Conservation (phyloP, 2,329 filamentous ascomycete genomes). For the Neurospora sp. region DNA sequence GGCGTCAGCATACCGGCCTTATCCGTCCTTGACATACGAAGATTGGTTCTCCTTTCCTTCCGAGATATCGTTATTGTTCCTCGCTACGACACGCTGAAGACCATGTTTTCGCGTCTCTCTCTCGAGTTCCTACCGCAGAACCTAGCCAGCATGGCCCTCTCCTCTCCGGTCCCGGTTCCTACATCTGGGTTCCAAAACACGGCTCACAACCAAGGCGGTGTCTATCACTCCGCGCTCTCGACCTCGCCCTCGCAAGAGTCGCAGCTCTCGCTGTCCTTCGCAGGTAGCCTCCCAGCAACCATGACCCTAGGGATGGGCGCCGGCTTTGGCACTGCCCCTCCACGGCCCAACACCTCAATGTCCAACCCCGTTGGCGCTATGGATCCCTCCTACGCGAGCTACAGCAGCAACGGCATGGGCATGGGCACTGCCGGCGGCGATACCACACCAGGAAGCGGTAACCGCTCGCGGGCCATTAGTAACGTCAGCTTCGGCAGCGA, state of each 20-base stretch:
- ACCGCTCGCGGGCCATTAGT: slow-evolving; percentile 70
- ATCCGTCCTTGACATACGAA: slow-evolving; percentile 68
- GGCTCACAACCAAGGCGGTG: slow-evolving; percentile 1
- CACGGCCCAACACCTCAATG: slow-evolving; percentile 62
- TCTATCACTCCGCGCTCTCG: slow-evolving; percentile 33
- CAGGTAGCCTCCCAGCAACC: slow-evolving; percentile 22
- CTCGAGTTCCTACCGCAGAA: slow-evolving; percentile 62
- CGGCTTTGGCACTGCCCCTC: slow-evolving; percentile 9
- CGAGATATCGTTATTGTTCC: slow-evolving; percentile 82
- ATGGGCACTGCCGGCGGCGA: slow-evolving; percentile 54
- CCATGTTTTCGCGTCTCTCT: slow-evolving; percentile 79
- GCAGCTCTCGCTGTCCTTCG: slow-evolving; percentile 22
- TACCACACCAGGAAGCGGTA: slow-evolving; percentile 39
- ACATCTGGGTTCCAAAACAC: slow-evolving; percentile 21
- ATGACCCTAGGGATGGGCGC: slow-evolving; percentile 6
- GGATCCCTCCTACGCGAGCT: slow-evolving; percentile 66
- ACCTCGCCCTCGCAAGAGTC: slow-evolving; percentile 41
- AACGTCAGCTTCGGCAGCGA: slow-evolving; percentile 64
- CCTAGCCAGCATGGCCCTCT: slow-evolving; percentile 39
- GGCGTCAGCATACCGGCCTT: slow-evolving; percentile 36
- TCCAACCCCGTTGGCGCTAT: slow-evolving; percentile 33
- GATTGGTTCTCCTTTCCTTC: slow-evolving; percentile 78
- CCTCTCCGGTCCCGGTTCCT: slow-evolving; percentile 41
- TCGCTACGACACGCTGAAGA: slow-evolving; percentile 78
- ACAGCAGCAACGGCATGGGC: slow-evolving; percentile 69